These are phyloP conservation scores for Penicillium sp. DNA, from an alignment of 2,329 filamentous ascomycete species.

Conservation along the genomic window DNA sequence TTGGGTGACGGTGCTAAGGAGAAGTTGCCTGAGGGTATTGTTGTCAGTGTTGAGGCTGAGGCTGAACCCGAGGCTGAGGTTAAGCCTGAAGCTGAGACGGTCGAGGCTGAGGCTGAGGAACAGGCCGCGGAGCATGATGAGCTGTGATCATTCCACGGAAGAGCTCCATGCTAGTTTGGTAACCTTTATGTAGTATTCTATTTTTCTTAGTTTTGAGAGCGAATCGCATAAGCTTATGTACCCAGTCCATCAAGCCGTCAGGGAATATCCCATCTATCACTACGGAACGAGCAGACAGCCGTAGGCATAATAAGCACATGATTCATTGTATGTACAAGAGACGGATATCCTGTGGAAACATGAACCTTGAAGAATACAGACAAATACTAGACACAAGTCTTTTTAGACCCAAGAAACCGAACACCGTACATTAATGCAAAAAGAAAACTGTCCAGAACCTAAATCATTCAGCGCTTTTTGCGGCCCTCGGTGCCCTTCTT, in stretches of 20 bases:
- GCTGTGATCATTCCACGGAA: constrained; percentile 26
- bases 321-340: constrained; percentile 26
- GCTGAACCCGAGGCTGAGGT: constrained; percentile 19
- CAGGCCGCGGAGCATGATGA: constrained; percentile 46
- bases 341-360: constrained; percentile 5
- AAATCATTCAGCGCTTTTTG: constrained; percentile 17
- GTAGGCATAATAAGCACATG: constrained; percentile 7
- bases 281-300: background rate
- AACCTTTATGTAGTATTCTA: background rate
- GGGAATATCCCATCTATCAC: background rate
- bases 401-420: constrained; percentile 7
- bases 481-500: constrained; percentile 45
- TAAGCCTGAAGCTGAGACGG: constrained; percentile 27
- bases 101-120: constrained; percentile 34
- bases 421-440: constrained; percentile 14
- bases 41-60: constrained; percentile 38
- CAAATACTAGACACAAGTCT: constrained; percentile 6
- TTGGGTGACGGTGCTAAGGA: constrained; percentile 82
- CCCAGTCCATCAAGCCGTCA: background rate
- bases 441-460: constrained; percentile 9
- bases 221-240: constrained; percentile 1
- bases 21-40: constrained; percentile 64
- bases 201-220: background rate
- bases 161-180: background rate
- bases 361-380: constrained; percentile 11